Evolutionary conservation across 1,284 basidiomycete genomes (phyloP), one percentile per base, ranked within the genome.

Genomic region (Malassezia nana): DNA sequence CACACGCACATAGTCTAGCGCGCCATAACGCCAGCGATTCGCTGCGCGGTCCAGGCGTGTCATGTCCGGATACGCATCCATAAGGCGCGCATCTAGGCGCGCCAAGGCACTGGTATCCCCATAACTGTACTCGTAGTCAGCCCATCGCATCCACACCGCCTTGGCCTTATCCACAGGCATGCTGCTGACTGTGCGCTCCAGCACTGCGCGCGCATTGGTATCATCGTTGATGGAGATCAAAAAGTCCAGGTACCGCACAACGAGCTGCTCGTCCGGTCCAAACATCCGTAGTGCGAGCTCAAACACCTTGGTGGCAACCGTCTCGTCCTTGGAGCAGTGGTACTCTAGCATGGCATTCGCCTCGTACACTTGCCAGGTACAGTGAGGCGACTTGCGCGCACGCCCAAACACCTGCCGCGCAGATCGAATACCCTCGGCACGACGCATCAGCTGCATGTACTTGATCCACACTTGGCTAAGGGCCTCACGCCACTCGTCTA

Each of bases 181-280:
- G 1, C 81, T 84, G 6, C 80, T 78, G 31, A 90, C 84, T 10
- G 87, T 83, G 39, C 87, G 82, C 74, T 98, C 92, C 70, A 99
- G 96, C 24, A 98, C 77, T 0, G 92, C 91, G 40, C 92, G 84
- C 0, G 91, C 92, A 77, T 98, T 91, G 71, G 85, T 89, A 67
- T 91, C 86, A 75, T 98, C 92, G 72, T 98, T 96, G 76, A 94
- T 82, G 16, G 84, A 85, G 62, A 98, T 86, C 61, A 98, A 78
- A 79, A 94, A 98, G 28, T 85, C 83, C 35, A 99, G 81, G 76
- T 96, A 95, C 50, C 85, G 82, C 53, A 88, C 77, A 9, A 94
- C 87, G 64, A 85, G 95, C 0, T 67, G 64, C 52, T 66, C 82
- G 61, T 95, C 87, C 25, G 85, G 82, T 4, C 82, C 81, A 72